Evolutionary conservation across 495 filamentous ascomycete genomes (phyloP), one percentile per base, ranked within the genome.

Genomic region (Durotheca rogersii): DNA sequence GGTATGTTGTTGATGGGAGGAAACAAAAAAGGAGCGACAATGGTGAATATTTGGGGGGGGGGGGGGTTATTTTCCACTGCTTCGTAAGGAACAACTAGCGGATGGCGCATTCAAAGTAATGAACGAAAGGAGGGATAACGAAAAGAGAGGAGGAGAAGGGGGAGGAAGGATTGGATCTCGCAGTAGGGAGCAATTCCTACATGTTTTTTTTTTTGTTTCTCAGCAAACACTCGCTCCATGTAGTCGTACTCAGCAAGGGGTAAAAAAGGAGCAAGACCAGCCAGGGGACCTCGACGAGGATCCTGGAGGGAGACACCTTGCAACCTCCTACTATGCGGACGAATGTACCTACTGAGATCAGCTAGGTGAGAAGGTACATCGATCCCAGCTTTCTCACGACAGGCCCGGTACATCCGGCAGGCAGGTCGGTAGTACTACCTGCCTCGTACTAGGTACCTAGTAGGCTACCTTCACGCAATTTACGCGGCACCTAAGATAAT

Each of bases 1-100:
- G 30, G 31, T 16, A 11, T 45, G 44, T 31, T 35, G 31, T 31
- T 35, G 31, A 11, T 14, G 29, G 34, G 30, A 40, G n/a, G n/a
- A n/a, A n/a, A n/a, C n/a, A n/a, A 29, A 14, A 51, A 59, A 59
- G 45, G 56, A 59, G 50, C 54, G 56, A 54, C 56, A 41, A 59
- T 53, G 15, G 33, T n/a, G n/a, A 27, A 27, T 54, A 29, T 54
- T 51, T 50, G 56, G 46, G 49, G 46, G 46, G 56, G n/a, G n/a
- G n/a, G n/a, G n/a, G n/a, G n/a, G n/a, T n/a, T n/a, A n/a, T 53
- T 49, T 59, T 54, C 41, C 49, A 38, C 50, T 53, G 36, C 38
- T 14, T 41, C 23, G 17, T 48, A 21, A 27, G 23, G 40, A 45
- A 41, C 50, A 20, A 25, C 41, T 41, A 51, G 34, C 41, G 39